A percentile compares a stretch with the other conserved stretches of the same genome.
Conservation (phyloP, 169 alveolate genomes). For the Plasmodium falciparum region DNA sequence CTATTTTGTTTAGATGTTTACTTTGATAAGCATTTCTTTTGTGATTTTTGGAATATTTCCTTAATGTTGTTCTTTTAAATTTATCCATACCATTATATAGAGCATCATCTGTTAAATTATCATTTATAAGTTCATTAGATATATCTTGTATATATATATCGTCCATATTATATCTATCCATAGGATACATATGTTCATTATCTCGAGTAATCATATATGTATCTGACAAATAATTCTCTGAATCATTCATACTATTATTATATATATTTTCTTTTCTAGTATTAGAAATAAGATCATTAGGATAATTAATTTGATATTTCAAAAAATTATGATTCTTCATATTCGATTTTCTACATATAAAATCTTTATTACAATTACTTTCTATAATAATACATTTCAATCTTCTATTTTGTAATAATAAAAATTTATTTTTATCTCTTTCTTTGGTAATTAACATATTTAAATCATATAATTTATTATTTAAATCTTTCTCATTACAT, state of each 20-base stretch:
- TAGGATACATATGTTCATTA: too few species aligned
- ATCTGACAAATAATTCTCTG: not conserved
- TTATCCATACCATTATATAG: not conserved
- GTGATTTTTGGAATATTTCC: not conserved
- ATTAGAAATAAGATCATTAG: not conserved
- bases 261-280: not conserved
- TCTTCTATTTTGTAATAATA: constrained; percentile 49
- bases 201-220: too few species aligned
- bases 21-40: not conserved
- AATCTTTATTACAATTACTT: constrained; percentile 3
- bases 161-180: too few species aligned
- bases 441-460: constrained; percentile 40
- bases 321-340: too few species aligned
- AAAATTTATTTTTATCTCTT: constrained; percentile 43
- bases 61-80: not conserved
- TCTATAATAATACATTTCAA: constrained; percentile 19
- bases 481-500: constrained; percentile 19
- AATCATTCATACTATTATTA: not conserved
- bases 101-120: too few species aligned
- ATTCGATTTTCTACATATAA: too few species aligned
- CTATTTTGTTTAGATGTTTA: not conserved
- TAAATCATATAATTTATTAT: constrained; percentile 18
- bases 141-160: too few species aligned
- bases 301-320: not conserved
- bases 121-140: too few species aligned